A percentile compares a stretch with the other conserved stretches of the same genome.
These are phyloP conservation scores for Ogataea neopini DNA, from an alignment of 805 yeast species.

Conservation along the genomic window DNA sequence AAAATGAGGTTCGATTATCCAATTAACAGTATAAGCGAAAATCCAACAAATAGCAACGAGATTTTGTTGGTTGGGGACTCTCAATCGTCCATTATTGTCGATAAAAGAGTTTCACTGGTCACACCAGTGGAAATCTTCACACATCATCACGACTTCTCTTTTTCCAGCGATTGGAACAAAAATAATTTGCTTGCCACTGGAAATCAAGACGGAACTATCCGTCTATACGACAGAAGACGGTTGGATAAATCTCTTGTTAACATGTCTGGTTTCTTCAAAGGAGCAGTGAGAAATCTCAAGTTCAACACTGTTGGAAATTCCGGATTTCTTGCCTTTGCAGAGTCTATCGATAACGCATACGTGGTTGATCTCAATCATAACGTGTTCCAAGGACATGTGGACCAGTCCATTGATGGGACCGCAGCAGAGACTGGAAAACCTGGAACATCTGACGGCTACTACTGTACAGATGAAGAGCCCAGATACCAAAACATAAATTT, in stretches of 20 bases:
- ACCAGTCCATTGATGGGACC: no score
- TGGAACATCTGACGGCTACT: slow-evolving; percentile 1
- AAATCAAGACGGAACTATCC: slow-evolving; percentile 59
- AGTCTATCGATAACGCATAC: slow-evolving; percentile 59
- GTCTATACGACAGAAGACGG: slow-evolving; percentile 52
- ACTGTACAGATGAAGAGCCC: slow-evolving; percentile 6
- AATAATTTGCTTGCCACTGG: slow-evolving; percentile 50
- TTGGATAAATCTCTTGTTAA: slow-evolving; percentile 16
- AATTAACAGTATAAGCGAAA: slow-evolving; percentile 48
- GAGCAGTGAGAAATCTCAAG: slow-evolving; percentile 54
- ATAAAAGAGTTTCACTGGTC: slow-evolving; percentile 34
- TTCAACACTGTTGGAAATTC: slow-evolving; percentile 47
- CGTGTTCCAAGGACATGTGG: neutral
- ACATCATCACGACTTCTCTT: slow-evolving; percentile 59
- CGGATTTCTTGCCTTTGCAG: slow-evolving; percentile 53
- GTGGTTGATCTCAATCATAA: slow-evolving; percentile 38
- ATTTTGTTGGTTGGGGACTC: slow-evolving; percentile 54
- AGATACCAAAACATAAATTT: slow-evolving; percentile 49
- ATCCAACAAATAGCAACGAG: slow-evolving; percentile 40
- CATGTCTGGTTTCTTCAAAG: slow-evolving; percentile 30
- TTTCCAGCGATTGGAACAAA: slow-evolving; percentile 61
- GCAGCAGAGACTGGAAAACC: no score
- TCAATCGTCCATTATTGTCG: slow-evolving; percentile 44
- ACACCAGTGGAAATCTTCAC: slow-evolving; percentile 17
- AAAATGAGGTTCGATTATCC: slow-evolving; percentile 44